Percentiles rank a stretch among this genome's conserved stretches.
phyloP scores from a whole-genome alignment of 441 rosid genomes.

The Jatropha podagrica region DNA sequence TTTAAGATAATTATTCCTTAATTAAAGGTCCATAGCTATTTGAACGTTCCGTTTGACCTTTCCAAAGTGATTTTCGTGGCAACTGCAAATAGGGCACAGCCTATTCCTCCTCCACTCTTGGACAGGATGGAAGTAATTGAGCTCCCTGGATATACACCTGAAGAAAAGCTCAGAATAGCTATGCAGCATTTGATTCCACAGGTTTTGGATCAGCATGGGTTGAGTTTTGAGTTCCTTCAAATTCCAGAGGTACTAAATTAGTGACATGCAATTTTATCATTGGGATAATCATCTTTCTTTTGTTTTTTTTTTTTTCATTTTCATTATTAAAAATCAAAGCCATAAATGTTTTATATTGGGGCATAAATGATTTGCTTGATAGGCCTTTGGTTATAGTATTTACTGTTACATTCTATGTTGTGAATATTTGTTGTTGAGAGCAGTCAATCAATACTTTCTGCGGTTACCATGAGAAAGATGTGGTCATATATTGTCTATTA shows the following conservation, averaged over 20 bases:
- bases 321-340: background rate
- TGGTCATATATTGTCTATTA: background rate
- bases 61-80: constrained; percentile 96
- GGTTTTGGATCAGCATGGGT: constrained; percentile 96
- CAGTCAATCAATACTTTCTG: background rate
- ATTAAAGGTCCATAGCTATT: constrained; percentile 61
- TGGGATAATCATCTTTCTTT: background rate
- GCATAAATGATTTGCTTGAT: constrained; percentile 2
- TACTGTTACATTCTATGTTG: background rate
- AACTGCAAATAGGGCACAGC: constrained; percentile 92
- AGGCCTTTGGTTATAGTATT: background rate
- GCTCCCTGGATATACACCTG: constrained; percentile 96
- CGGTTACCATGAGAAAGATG: background rate
- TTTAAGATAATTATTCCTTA: constrained; percentile 46
- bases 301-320: background rate
- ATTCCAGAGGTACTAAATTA: constrained; percentile 80
- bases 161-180: constrained; percentile 93
- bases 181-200: constrained; percentile 92
- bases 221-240: constrained; percentile 85
- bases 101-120: constrained; percentile 91
- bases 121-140: constrained; percentile 99
- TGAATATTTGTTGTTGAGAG: constrained; percentile 4
- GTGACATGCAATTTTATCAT: background rate
- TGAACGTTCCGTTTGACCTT: constrained; percentile 97
- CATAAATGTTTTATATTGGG: background rate